Evolutionary conservation across 345 rosid genomes (phyloP).

Genomic region (Salix udensis): DNA sequence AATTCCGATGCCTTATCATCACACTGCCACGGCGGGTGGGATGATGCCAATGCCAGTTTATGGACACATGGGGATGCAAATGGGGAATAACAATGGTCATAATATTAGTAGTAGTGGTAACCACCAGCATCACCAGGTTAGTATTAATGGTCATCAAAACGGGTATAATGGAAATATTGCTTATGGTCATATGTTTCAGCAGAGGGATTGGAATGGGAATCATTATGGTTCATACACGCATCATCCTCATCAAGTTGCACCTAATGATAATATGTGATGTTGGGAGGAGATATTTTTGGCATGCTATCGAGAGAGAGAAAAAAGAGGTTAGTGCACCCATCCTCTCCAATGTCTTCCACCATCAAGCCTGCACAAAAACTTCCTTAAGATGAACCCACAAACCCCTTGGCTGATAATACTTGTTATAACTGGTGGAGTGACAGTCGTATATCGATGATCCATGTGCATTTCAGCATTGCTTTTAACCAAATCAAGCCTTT

Average conservation of each 20-base stretch:
- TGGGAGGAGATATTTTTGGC: background rate
- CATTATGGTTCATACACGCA: slow-evolving; percentile 52
- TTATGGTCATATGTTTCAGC: slow-evolving; percentile 52
- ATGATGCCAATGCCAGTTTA: slow-evolving; percentile 61
- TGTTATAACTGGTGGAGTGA: background rate
- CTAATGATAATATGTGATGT: slow-evolving; percentile 44
- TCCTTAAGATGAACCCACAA: background rate
- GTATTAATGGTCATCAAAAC: slow-evolving; percentile 29
- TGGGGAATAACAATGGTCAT: slow-evolving; percentile 13
- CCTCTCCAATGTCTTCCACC: background rate
- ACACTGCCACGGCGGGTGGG: slow-evolving; percentile 22
- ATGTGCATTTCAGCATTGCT: background rate
- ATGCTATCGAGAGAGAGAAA: background rate
- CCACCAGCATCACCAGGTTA: slow-evolving; percentile 3
- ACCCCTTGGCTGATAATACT: background rate
- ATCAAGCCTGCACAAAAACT: background rate
- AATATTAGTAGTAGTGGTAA: background rate
- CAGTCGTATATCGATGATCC: background rate
- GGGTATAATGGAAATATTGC: slow-evolving; percentile 46
- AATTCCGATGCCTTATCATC: slow-evolving; percentile 38
- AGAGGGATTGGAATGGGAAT: slow-evolving; percentile 55
- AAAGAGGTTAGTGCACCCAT: slow-evolving; percentile 13
- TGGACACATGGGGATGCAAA: slow-evolving; percentile 60
- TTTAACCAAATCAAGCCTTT: background rate
- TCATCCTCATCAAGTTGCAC: slow-evolving; percentile 40